Percentiles rank a stretch among this genome's conserved stretches.
These are phyloP conservation scores for Colletotrichum sansevieriae DNA, from an alignment of 2,329 filamentous ascomycete genomes.

Conservation along the genomic window DNA sequence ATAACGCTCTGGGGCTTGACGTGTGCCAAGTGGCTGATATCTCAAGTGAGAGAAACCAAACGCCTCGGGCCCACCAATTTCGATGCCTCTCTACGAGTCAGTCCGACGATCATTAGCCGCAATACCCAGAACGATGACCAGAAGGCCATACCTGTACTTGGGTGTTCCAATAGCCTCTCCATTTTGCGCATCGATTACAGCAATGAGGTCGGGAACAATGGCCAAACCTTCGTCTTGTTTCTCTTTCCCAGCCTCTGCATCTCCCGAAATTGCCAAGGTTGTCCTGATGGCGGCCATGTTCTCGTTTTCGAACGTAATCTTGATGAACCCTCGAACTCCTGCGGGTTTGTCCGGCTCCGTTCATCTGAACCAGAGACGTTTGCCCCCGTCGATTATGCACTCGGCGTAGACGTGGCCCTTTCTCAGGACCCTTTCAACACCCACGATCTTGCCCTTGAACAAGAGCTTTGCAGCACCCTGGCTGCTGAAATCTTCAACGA, in stretches of 20 bases:
- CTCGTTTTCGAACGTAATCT: conserved; percentile 79
- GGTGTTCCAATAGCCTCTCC: conserved; percentile 69
- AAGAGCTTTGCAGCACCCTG: conserved; percentile 64
- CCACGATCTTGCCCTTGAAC: conserved; percentile 73
- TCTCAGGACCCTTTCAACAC: conserved; percentile 67
- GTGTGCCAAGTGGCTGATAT: conserved; percentile 62
- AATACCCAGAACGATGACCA: conserved; percentile 64
- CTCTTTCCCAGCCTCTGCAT: conserved; percentile 48
- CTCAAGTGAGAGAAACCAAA: conserved; percentile 63
- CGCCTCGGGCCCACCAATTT: conserved; percentile 62
- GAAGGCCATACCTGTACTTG: conserved; percentile 67
- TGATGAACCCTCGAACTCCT: conserved; percentile 60
- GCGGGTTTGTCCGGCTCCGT: conserved; percentile 11
- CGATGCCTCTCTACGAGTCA: conserved; percentile 58
- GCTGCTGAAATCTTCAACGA: conserved; percentile 70
- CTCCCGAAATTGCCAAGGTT: conserved; percentile 43
- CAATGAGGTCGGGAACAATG: conserved; percentile 69
- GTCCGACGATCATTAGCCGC: conserved; percentile 61
- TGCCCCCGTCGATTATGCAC: conserved; percentile 66
- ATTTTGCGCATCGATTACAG: conserved; percentile 68
- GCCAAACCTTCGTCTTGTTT: conserved; percentile 59
- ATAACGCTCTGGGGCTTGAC: conserved; percentile 65
- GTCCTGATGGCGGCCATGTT: conserved; percentile 70
- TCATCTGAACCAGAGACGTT: conserved; percentile 51
- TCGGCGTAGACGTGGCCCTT: conserved; percentile 72